Base-by-base conservation (phyloP, 2,329 filamentous ascomycete genomes). In the Alternaria arbusti region DNA sequence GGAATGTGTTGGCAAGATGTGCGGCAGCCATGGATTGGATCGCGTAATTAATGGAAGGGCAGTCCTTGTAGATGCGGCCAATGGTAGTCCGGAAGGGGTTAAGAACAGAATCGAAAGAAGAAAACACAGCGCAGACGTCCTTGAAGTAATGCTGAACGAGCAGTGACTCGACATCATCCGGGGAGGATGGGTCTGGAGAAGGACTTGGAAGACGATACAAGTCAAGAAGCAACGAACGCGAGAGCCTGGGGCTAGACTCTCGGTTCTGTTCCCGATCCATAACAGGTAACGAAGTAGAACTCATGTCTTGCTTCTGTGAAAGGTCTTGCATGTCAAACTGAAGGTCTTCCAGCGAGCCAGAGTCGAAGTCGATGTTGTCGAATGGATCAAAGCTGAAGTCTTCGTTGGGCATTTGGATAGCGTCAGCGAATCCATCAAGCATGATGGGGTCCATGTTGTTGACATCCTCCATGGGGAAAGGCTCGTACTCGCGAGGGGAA, bases 21-120 rank as follows among this genome's bases (percentile, higher is more conserved):
- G 87, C 87, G 9, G 87, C 87, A 2, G 87, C 86, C 87, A 89
- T 90, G 66, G 87, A 89, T 68, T 89, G 87, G 49, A 89, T 87
- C 2, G 86, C 86, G 50, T 86, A 87, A 69, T 86, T 87, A 54
- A 89, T 86, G 0, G 86, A 86, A 17, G 85, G 80, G 0, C 86
- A 88, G n/a, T 84, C 84, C 44, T 86, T 82, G 83, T 87, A 89
- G 3, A 88, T 80, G 22, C 84, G 84, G 5, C 83, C 84, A 12
- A 89, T 86, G 0, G 87, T 86, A 2, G 84, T 86, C 40, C 88
- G 81, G 67, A 89, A 89, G 0, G 87, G 87, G 67, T 90, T 90
- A 67, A 88, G 82, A 12, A 83, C 81, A 20, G 87, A 88, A 74
- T 90, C 88, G 69, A 88, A 90, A 62, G 86, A 88, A n/a, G 88